Evolutionary conservation across 2,329 filamentous ascomycete genomes (phyloP), one percentile per base, ranked within the genome.

Genomic region (Penicillium sp.): DNA sequence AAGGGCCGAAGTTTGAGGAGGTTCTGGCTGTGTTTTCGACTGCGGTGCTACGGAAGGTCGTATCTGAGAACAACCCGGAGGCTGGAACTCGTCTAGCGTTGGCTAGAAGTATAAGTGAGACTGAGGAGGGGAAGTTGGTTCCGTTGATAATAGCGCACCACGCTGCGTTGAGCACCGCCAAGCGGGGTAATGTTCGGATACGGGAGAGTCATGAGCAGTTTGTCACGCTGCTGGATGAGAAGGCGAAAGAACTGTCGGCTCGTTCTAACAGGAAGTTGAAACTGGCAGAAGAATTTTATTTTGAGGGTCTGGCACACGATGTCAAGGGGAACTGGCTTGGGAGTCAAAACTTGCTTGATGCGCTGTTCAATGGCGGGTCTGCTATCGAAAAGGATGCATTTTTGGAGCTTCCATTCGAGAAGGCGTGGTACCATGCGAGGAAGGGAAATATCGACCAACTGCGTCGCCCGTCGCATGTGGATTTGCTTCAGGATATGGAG

Each of bases 1-100:
- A 89, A 63, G 93, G 93, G 5, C 91, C 96, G 55, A 87, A 90
- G 61, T 83, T 97, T 55, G 91, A 92, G 68, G 94, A 99, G 68
- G 77, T 96, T 1, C 79, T 97, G 26, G 85, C 90, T 3, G 80
- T 85, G 0, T 95, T 99, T 65, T 97, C 93, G 1, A 89, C 89
- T 14, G 83, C 85, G 0, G 91, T 96, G 0, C 71, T 97, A 60
- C 89, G 89, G 66, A 91, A 87, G 66, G 72, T 83, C 0, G 73
- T 89, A 1, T 76, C 79, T 43, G 68, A 76, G 40, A 64, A 70
- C 42, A 69, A 71, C 8, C 71, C 73, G 38, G 66, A 54, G 11
- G 42, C 82, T 8, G 81, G 82, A 0, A 75, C 83, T 61, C 73
- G 72, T 12, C 65, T 90, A 7, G 82, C 86, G 0, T 72, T 84